Base-by-base conservation (phyloP, 768 basidiomycete species). In the Coprinopsis marcescibilis region DNA sequence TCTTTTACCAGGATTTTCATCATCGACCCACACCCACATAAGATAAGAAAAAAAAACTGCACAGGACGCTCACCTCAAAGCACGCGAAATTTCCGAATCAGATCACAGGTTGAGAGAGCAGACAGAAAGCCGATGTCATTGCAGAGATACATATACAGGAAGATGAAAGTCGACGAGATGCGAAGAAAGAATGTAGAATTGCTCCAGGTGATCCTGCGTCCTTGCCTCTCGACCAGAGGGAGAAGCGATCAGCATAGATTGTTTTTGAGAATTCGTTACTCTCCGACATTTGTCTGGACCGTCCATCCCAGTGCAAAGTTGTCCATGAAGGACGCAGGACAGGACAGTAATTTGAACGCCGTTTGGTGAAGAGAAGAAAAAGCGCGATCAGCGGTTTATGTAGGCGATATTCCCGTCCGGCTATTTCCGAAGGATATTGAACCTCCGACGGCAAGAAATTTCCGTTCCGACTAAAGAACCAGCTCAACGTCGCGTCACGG, bases 141-240 rank as follows among this genome's bases (percentile, higher is more conserved):
- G 38, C 38, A 40, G 38, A 24, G 7, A 23, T n/a, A 12, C 20
- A 19, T 36, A 43, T 43, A 20, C 7, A 32, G 14, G 23, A 20
- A 40, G 33, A n/a, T 2, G 4, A 30, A 32, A 37, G n/a, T n/a
- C n/a, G n/a, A n/a, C n/a, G n/a, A n/a, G 32, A 36, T 1, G 23
- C 13, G 14, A 36, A 15, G 29, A 53, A 40, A 51, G 46, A 54
- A 70, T 88, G 81, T 86, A 64, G 75, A 70, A 79, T 64, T 64
- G n/a, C 84, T 77, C 85, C 84, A 89, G 88, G 88, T 90, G 82
- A 83, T 90, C 88, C 81, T 75, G 87, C 88, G 71, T 90, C 88
- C 83, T 87, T 19, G 67, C 83, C 75, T 78, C 88, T 90, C 88
- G 65, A 90, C 88, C 88, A 77, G 64, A 60, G 88, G 88, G 88